Evolutionary conservation across 1,284 basidiomycete species (phyloP).

Genomic region (Ustilago hordei): DNA sequence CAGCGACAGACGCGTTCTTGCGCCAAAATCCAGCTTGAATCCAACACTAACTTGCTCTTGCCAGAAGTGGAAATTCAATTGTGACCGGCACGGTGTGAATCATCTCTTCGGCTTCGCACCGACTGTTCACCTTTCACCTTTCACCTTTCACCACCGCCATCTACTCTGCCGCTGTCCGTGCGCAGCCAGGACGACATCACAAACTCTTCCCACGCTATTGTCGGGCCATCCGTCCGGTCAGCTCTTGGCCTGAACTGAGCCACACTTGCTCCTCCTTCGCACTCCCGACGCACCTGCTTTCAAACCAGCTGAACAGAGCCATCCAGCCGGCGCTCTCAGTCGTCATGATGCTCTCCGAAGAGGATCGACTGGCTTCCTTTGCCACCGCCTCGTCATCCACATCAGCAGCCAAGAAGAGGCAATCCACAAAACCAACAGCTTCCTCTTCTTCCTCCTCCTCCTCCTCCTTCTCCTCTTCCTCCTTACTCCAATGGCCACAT

Average conservation of each 20-base stretch:
- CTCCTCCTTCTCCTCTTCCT: slow-evolving; percentile 17
- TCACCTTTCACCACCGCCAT: neutral
- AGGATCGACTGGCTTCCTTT: slow-evolving; percentile 51
- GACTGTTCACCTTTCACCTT: neutral
- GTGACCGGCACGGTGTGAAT: neutral
- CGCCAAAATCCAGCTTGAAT: neutral
- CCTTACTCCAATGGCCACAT: slow-evolving; percentile 46
- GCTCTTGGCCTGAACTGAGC: neutral
- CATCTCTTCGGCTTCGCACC: neutral
- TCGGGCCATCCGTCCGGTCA: neutral
- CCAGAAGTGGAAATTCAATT: neutral
- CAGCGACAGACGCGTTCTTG: slow-evolving; percentile 22
- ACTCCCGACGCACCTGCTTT: too few relatives aligned
- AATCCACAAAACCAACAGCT: slow-evolving; percentile 27
- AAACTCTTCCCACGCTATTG: neutral
- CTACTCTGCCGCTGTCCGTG: neutral
- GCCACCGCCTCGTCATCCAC: slow-evolving; percentile 27
- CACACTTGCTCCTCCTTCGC: neutral
- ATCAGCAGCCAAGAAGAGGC: slow-evolving; percentile 39
- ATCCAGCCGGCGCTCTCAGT: neutral
- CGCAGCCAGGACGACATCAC: neutral
- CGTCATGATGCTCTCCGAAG: slow-evolving; percentile 40
- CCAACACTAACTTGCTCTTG: slow-evolving; percentile 7
- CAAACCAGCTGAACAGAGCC: too few relatives aligned
- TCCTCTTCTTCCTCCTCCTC: slow-evolving; percentile 16